phyloP scores from a whole-genome alignment of 345 rosid species.

The Corymbia maculata region DNA sequence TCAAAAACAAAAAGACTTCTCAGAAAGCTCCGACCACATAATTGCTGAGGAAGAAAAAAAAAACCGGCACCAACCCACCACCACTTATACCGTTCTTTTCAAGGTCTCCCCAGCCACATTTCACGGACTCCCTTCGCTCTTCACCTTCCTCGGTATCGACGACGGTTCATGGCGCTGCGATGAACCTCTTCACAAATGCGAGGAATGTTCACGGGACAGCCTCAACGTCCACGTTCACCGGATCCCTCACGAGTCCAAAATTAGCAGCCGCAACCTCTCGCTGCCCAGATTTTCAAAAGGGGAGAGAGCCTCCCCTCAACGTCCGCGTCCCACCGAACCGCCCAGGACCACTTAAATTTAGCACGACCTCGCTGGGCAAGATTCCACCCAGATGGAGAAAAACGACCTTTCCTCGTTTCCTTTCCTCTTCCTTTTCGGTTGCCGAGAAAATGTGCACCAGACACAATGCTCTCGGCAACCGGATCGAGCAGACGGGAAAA shows the following conservation, averaged over 20 bases:
- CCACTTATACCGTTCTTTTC: background rate
- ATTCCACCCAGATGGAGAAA: background rate
- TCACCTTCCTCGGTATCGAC: background rate
- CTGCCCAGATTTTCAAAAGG: background rate
- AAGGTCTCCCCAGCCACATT: background rate
- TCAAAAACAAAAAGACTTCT: background rate
- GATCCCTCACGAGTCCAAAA: background rate
- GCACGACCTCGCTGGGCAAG: background rate
- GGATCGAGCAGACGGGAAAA: background rate
- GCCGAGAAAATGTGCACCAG: background rate
- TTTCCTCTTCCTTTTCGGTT: background rate
- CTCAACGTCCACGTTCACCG: background rate
- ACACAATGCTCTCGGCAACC: background rate
- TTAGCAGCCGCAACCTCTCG: background rate
- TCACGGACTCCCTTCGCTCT: background rate
- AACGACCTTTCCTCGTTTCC: background rate
- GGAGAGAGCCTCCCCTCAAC: too few relatives aligned
- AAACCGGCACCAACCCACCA: background rate
- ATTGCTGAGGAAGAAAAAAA: background rate
- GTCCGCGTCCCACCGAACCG: background rate
- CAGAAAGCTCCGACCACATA: background rate
- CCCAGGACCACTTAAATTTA: background rate
- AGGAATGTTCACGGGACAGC: background rate
- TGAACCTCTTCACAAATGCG: background rate
- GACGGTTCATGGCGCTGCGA: background rate